These are phyloP conservation scores for Aspergillus jensenii DNA, from an alignment of 2,329 filamentous ascomycete genomes.

Conservation along the genomic window DNA sequence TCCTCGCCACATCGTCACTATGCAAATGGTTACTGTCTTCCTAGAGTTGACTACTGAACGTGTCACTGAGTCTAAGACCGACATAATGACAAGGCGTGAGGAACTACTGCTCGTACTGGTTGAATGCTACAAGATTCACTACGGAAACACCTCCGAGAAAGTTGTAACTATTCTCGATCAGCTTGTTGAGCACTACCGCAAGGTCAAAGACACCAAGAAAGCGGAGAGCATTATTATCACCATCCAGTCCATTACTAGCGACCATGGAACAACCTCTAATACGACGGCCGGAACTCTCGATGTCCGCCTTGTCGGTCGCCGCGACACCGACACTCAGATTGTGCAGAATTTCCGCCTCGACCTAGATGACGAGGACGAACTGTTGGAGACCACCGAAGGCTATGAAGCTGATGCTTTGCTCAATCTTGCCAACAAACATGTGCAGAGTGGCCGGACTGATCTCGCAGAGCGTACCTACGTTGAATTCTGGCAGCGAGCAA, in stretches of 20 bases:
- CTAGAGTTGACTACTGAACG: slow-evolving; percentile 44
- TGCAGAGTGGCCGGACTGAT: slow-evolving; percentile 30
- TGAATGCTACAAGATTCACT: slow-evolving; percentile 49
- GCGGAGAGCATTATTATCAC: slow-evolving; percentile 36
- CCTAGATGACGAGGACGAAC: slow-evolving; percentile 41
- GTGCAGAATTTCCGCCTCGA: slow-evolving; percentile 34
- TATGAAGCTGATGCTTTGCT: slow-evolving; percentile 44
- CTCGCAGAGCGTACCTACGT: slow-evolving; percentile 51
- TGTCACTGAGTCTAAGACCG: slow-evolving; percentile 28
- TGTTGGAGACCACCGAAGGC: slow-evolving; percentile 24
- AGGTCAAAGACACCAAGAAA: slow-evolving; percentile 50
- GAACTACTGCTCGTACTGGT: slow-evolving; percentile 50
- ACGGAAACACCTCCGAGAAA: slow-evolving; percentile 47
- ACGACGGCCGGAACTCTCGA: slow-evolving; percentile 26
- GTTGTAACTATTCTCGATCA: slow-evolving; percentile 46
- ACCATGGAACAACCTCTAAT: slow-evolving; percentile 17
- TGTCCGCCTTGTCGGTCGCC: slow-evolving; percentile 36
- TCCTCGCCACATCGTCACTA: slow-evolving; percentile 45
- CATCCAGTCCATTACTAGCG: slow-evolving; percentile 28
- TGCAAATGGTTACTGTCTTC: slow-evolving; percentile 48
- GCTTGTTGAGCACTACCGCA: slow-evolving; percentile 50
- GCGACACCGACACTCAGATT: slow-evolving; percentile 14
- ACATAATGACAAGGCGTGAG: slow-evolving; percentile 42
- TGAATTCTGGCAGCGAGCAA: slow-evolving; percentile 53
- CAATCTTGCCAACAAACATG: slow-evolving; percentile 39